These are phyloP conservation scores for Obelidium mucronatum DNA, from an alignment of 192 early-diverging fungal species.

Conservation along the genomic window DNA sequence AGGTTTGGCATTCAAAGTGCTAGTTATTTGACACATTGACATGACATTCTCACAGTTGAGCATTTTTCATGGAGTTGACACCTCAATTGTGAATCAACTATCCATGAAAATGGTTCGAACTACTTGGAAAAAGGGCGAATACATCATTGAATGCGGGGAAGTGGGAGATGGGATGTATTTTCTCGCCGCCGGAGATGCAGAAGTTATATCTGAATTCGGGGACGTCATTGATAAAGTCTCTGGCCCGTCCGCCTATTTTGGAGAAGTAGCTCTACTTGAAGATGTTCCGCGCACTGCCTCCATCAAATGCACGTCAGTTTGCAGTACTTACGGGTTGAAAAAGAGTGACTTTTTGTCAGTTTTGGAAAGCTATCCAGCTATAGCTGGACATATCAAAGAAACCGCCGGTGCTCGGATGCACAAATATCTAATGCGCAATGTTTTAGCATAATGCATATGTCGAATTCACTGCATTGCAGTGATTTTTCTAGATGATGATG, in stretches of 20 bases:
- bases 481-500: too few relatives aligned
- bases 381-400: constrained; percentile 47
- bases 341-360: constrained; percentile 46
- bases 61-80: constrained; percentile 47
- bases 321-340: constrained; percentile 49
- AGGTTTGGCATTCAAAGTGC: too few relatives aligned
- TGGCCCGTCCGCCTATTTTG: constrained; percentile 56
- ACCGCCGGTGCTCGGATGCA: constrained; percentile 55
- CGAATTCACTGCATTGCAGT: too few relatives aligned
- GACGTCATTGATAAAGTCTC: constrained; percentile 48
- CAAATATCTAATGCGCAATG: constrained; percentile 53
- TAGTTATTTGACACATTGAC: too few relatives aligned
- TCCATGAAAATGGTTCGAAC: constrained; percentile 48
- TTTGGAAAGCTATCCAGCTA: constrained; percentile 44
- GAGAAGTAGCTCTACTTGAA: constrained; percentile 63
- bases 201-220: constrained; percentile 45
- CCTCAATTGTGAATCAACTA: constrained; percentile 44
- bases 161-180: constrained; percentile 61
- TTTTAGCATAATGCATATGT: too few relatives aligned
- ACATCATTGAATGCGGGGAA: constrained; percentile 51
- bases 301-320: constrained; percentile 41
- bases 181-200: constrained; percentile 57
- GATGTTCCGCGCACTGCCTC: constrained; percentile 59
- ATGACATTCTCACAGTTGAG: constrained; percentile 33
- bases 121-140: constrained; percentile 41